Base-by-base conservation (phyloP, 2,329 filamentous ascomycete species). In the Parastagonospora avenae region DNA sequence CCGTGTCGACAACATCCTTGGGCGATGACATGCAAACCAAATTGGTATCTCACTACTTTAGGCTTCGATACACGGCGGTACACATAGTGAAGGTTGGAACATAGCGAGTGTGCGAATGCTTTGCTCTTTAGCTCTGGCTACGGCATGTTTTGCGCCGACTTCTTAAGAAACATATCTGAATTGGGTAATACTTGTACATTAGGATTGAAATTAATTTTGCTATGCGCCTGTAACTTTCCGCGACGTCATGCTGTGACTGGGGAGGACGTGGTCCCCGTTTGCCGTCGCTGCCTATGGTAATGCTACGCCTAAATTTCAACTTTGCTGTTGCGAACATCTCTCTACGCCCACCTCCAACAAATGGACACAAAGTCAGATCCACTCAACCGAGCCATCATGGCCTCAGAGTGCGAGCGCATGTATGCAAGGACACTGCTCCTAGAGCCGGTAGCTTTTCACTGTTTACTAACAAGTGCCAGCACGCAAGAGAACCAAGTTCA, bases 1-100 rank as follows among this genome's bases (percentile, higher is more conserved):
- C n/a, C 48, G 19, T 14, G 61, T 66, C 6, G 59, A 63, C 14
- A 24, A 16, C 1, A 54, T 59, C 11, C 30, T 65, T 15, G 52
- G 55, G 4, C 47, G 36, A 19, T 37, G 33, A 31, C 6, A 8
- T 8, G 4, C 28, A 57, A 46, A 46, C 51, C 48, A 51, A 24
- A 41, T 51, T 24, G 19, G 19, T 5, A 24, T 24, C 19, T 24
- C 19, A 24, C 19, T 5, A 5, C 19, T 24, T 24, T 24, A 5
- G 19, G 19, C 19, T 24, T 24, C 19, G 19, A 5, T 24, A 24
- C 19, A 24, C 19, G 19, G 30, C 9, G 30, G 30, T 32, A 32
- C 30, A 32, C 30, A 8, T 32, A 24, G 19, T 24, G 19, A 24
- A 24, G 19, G 5, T 24, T 3, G 19, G 19, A 24, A 24, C 5